Conservation (phyloP, 2,329 filamentous ascomycete species). For the Fusarium sp. region DNA sequence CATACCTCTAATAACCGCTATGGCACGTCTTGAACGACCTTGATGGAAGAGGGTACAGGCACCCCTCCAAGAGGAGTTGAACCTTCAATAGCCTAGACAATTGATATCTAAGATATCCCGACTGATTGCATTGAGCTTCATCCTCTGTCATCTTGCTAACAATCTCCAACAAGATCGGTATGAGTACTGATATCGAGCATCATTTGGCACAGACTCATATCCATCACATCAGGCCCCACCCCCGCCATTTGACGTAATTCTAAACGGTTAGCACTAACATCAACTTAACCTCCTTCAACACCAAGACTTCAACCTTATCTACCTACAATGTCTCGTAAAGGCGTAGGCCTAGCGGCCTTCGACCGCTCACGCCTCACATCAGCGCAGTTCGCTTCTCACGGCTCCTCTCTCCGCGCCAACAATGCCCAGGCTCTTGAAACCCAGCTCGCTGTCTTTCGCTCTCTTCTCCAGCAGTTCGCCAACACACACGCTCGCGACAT, state of each 20-base stretch:
- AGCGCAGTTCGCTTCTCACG: conserved; percentile 91
- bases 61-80: not conserved
- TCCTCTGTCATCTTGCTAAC: not conserved
- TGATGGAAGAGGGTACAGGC: not conserved
- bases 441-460: conserved; percentile 95
- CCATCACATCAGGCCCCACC: conserved; percentile 10
- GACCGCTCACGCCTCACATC: conserved; percentile 85
- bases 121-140: not conserved
- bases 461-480: conserved; percentile 93
- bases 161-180: not conserved
- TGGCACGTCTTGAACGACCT: not conserved
- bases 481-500: conserved; percentile 96
- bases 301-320: not conserved
- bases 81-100: not conserved
- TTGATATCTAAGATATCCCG: not conserved
- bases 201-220: not conserved
- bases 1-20: not conserved
- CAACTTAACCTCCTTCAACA: not conserved
- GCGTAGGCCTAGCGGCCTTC: conserved; percentile 91
- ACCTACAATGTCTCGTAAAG: conserved; percentile 75
- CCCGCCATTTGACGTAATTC: conserved; percentile 40
- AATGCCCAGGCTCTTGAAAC: conserved; percentile 90
- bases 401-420: conserved; percentile 83
- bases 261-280: conserved; percentile 3
- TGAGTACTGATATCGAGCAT: not conserved